phyloP scores from a whole-genome alignment of 306 rosid species.

The Trichosanthes cucumerina region DNA sequence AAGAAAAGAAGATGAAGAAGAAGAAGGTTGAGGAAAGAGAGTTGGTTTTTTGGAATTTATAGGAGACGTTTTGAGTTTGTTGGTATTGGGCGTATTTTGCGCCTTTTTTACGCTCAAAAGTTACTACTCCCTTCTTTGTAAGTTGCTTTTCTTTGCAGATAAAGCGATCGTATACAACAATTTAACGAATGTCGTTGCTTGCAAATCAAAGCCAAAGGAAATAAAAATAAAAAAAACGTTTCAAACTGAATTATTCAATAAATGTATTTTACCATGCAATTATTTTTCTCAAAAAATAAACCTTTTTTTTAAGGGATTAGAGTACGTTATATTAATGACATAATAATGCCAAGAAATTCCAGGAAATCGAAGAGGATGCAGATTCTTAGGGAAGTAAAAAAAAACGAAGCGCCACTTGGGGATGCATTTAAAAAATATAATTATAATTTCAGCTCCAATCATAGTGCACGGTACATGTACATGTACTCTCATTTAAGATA shows the following conservation, averaged over 20 bases:
- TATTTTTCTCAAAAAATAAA: no score
- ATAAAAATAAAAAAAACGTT: not conserved
- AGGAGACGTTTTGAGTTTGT: conserved; percentile 7
- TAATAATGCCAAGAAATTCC: not conserved
- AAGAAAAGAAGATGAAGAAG: not conserved
- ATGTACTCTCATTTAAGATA: not conserved
- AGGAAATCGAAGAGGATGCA: not conserved
- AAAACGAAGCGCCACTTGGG: not conserved
- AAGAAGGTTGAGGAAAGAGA: not conserved
- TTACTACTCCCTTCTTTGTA: not conserved
- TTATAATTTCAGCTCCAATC: not conserved
- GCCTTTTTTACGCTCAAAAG: not conserved
- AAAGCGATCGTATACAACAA: not conserved
- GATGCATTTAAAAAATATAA: not conserved
- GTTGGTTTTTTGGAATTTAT: conserved; percentile 22
- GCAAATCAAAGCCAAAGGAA: not conserved
- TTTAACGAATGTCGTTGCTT: not conserved
- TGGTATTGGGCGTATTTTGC: not conserved
- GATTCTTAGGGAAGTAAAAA: not conserved
- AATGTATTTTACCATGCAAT: no score
- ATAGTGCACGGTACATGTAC: not conserved
- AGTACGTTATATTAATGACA: not conserved
- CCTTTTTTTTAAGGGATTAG: no score
- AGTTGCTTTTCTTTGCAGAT: not conserved
- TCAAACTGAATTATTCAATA: not conserved